phyloP scores from a whole-genome alignment of 306 rosid genomes.

The Gleditsia sinensis region DNA sequence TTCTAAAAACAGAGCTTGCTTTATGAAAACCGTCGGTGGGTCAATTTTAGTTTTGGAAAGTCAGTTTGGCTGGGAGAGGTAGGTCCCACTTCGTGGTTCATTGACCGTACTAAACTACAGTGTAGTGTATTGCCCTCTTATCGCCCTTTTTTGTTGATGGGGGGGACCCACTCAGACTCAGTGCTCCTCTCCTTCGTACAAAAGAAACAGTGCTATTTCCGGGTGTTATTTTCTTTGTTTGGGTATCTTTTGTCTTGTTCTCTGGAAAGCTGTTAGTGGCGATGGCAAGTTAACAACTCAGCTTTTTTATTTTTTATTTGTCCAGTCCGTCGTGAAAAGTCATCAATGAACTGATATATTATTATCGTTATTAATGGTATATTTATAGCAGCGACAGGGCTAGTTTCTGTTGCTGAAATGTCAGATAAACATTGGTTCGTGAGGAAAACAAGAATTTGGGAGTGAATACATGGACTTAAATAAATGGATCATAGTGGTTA shows the following conservation, averaged over 20 bases:
- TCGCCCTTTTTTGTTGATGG: not conserved
- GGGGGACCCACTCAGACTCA: conserved; percentile 28
- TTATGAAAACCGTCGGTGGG: conserved; percentile 47
- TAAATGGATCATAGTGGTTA: not conserved
- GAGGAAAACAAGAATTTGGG: not conserved
- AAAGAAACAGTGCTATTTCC: not conserved
- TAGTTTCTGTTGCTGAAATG: conserved; percentile 19
- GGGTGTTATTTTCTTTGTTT: not conserved
- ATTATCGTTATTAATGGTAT: not conserved
- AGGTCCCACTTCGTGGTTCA: not conserved
- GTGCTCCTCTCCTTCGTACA: too few species aligned
- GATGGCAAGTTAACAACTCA: not conserved
- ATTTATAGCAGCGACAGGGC: conserved; percentile 15
- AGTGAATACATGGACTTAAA: not conserved
- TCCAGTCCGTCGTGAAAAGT: conserved; percentile 25
- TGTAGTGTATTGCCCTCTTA: not conserved
- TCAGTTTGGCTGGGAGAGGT: not conserved
- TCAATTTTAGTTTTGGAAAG: conserved; percentile 24
- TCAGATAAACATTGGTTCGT: conserved; percentile 24
- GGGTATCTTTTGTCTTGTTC: not conserved
- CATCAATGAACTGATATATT: conserved; percentile 15
- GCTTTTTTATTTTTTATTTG: not conserved
- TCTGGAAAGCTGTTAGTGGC: conserved; percentile 2
- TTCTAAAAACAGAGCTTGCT: not conserved
- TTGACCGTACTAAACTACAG: not conserved